Evolutionary conservation across 805 yeast species (phyloP), one percentile per base, ranked within the genome.

Genomic region (Candida broadrunensis): DNA sequence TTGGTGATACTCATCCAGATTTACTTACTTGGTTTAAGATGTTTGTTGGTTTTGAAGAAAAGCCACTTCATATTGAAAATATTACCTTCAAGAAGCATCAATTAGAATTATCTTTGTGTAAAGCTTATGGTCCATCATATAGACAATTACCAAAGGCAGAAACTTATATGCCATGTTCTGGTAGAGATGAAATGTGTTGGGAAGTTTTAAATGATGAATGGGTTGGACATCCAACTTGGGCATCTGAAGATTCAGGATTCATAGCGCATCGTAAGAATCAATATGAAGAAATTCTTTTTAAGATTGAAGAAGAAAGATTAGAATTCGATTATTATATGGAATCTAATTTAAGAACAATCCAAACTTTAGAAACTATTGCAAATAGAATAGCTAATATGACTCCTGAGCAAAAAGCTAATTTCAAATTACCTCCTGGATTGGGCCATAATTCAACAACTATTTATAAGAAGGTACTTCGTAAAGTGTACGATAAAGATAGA

Each of bases 151-250:
- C 99, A 20, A 90, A 90, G 54, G 80, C 93, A 1, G 98, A 91
- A 60, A 88, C 96, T 0, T 86, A 80, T 56, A 89, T 89, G 96
- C 97, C 98, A 17, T 91, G 98, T 54, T 86, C 96, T 8, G 99
- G 99, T 14, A 81, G 99, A 54, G 99, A 93, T 64, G 98, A 91
- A 54, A 86, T 93, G 90, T 93, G 99, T 61, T 91, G 97, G 97
- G 97, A 91, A 57, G 97, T 93, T 13, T 75, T 93, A 52, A 93
- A 93, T 63, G 99, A 93, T 61, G 98, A 91, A 64, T 93, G 98
- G 97, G 98, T 93, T 26, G 97, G 97, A 5, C 98, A 93, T 64
- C 99, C 99, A 17, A 95, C 96, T n/a, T 93, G 99, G 99, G 99
- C 98, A 3, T 91, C 98, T 0, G 99, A 93, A 62, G 99, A 93